Conservation (phyloP, 495 filamentous ascomycete genomes). For the Hypomontagnella submonticulosa region DNA sequence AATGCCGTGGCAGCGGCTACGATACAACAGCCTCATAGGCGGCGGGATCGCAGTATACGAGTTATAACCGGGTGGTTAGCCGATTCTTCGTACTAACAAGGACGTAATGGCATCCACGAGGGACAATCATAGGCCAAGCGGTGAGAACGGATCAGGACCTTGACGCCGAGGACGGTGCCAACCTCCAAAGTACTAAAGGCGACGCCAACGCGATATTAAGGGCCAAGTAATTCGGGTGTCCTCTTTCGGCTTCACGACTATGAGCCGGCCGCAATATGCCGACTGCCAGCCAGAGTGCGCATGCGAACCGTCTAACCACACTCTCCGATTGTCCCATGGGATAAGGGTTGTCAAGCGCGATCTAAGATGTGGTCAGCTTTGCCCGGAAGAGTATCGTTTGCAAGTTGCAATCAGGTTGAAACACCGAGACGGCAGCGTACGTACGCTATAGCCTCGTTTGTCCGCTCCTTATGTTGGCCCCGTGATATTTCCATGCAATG, state of each 20-base stretch:
- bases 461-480: not conserved
- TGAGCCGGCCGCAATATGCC: not conserved
- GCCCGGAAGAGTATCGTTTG: not conserved
- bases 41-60: no score
- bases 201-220: conserved; percentile 11
- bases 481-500: not conserved
- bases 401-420: not conserved
- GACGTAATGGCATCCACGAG: not conserved
- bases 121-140: conserved; percentile 6
- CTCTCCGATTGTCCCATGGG: not conserved
- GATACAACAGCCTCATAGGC: not conserved
- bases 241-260: no score
- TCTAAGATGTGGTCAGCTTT: not conserved
- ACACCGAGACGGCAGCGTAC: not conserved
- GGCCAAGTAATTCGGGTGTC: not conserved
- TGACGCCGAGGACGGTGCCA: no score
- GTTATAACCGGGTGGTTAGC: no score
- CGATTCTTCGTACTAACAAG: not conserved
- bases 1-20: conserved; percentile 8
- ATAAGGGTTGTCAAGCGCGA: not conserved
- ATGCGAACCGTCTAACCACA: not conserved
- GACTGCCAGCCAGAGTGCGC: no score
- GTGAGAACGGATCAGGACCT: conserved; percentile 3
- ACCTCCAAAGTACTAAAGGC: not conserved
- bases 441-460: not conserved